Evolutionary conservation across 2,329 filamentous ascomycete genomes (phyloP).

Genomic region (Ascosphaera aggregata): DNA sequence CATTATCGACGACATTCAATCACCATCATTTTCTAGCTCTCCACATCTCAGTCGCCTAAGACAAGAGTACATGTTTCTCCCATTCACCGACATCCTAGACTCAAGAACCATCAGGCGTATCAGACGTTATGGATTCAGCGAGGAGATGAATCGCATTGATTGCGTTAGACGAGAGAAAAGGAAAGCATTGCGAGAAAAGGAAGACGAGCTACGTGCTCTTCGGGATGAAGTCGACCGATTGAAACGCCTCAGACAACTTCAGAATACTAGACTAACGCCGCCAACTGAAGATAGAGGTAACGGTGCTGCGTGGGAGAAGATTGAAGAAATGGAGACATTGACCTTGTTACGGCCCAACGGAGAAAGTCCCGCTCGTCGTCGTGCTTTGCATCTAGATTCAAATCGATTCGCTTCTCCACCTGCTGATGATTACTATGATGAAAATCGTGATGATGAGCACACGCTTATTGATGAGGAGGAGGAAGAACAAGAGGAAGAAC

Average conservation of each 20-base stretch:
- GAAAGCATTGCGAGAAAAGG: slow-evolving; percentile 10
- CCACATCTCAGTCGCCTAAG: slow-evolving; percentile 10
- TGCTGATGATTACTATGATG: neutral
- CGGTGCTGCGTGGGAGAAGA: slow-evolving; percentile 2
- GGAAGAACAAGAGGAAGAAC: too few relatives aligned
- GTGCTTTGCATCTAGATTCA: too few relatives aligned
- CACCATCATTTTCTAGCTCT: slow-evolving; percentile 4
- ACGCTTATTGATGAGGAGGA: neutral
- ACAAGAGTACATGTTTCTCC: slow-evolving; percentile 16
- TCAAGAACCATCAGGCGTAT: slow-evolving; percentile 20
- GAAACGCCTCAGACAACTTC: slow-evolving; percentile 5
- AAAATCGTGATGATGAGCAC: neutral
- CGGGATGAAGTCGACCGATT: slow-evolving; percentile 8
- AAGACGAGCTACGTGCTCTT: slow-evolving; percentile 10
- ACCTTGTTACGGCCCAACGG: too few relatives aligned
- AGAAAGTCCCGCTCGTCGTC: too few relatives aligned
- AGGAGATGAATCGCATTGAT: slow-evolving; percentile 22
- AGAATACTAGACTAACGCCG: neutral
- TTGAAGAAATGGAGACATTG: slow-evolving; percentile 7
- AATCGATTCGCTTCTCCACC: too few relatives aligned
- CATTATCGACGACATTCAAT: slow-evolving; percentile 8
- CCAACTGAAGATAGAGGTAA: neutral
- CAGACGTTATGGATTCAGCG: slow-evolving; percentile 21
- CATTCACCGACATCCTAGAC: slow-evolving; percentile 21
- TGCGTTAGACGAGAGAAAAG: slow-evolving; percentile 14